phyloP scores from a whole-genome alignment of 805 yeast species.

The Kazachstania kunashirensis region DNA sequence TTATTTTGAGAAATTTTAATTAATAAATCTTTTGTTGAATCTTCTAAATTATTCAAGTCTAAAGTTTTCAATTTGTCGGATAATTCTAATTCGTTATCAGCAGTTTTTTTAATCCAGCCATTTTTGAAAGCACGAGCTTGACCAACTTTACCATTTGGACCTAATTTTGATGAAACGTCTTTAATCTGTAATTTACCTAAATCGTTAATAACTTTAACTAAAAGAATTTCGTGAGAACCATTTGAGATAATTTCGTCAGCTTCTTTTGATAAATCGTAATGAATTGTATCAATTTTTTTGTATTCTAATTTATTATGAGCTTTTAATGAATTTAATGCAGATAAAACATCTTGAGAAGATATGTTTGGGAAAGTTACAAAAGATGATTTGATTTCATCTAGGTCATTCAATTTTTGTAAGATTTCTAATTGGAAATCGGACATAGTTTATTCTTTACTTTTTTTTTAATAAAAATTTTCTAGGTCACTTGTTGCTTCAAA shows the following conservation, averaged over 20 bases:
- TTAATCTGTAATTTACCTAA: slow-evolving; percentile 71
- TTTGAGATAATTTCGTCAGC: slow-evolving; percentile 66
- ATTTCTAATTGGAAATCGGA: slow-evolving; percentile 57
- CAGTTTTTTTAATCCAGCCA: slow-evolving; percentile 89
- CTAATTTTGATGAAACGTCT: slow-evolving; percentile 65
- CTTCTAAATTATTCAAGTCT: slow-evolving; percentile 34
- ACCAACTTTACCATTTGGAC: slow-evolving; percentile 80
- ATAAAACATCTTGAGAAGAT: slow-evolving; percentile 56
- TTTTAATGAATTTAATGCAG: slow-evolving; percentile 79
- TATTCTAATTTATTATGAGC: slow-evolving; percentile 75
- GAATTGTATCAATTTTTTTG: slow-evolving; percentile 62
- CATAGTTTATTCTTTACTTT: slow-evolving; percentile 32
- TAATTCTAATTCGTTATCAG: slow-evolving; percentile 59
- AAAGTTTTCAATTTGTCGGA: slow-evolving; percentile 38
- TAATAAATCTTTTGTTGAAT: slow-evolving; percentile 57
- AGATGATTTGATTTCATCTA: slow-evolving; percentile 62
- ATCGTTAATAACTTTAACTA: slow-evolving; percentile 64
- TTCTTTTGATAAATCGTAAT: slow-evolving; percentile 69
- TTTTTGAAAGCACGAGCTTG: slow-evolving; percentile 97
- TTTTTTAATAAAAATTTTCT: too few species aligned
- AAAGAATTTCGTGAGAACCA: slow-evolving; percentile 87
- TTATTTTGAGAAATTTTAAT: slow-evolving; percentile 34
- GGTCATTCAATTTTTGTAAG: slow-evolving; percentile 53
- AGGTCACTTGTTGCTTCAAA: too few species aligned
- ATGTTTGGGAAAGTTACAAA: slow-evolving; percentile 53